A percentile compares a stretch with the other conserved stretches of the same genome.
Conservation (phyloP, 148 eudicot species). For the Silene conica region DNA sequence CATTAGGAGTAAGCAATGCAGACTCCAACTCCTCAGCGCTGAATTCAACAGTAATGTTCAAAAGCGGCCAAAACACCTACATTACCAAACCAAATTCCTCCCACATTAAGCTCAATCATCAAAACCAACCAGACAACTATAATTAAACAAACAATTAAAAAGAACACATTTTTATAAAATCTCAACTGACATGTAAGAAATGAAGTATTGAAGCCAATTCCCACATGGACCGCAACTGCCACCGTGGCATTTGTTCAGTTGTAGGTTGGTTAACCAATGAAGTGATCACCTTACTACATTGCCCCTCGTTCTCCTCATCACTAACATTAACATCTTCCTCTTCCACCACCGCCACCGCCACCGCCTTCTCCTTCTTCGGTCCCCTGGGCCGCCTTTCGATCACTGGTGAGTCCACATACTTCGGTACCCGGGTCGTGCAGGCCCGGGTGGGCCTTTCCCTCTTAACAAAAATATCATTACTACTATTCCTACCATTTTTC, state of each 20-base stretch:
- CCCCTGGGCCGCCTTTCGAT: slow-evolving; percentile 41
- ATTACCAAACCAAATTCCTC: slow-evolving; percentile 12
- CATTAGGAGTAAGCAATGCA: slow-evolving; percentile 75
- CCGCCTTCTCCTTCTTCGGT: slow-evolving; percentile 40
- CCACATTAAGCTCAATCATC: slow-evolving; percentile 23
- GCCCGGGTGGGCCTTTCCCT: slow-evolving; percentile 87
- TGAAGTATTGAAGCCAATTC: slow-evolving; percentile 84
- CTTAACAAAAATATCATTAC: slow-evolving; percentile 34
- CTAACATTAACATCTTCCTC: slow-evolving; percentile 32
- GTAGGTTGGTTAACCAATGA: slow-evolving; percentile 57
- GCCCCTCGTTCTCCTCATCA: slow-evolving; percentile 39
- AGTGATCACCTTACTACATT: slow-evolving; percentile 62
- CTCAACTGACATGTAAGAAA: slow-evolving; percentile 69
- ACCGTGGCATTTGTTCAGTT: slow-evolving; percentile 60
- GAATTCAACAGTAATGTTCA: slow-evolving; percentile 78
- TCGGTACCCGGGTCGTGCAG: slow-evolving; percentile 59
- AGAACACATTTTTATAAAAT: slow-evolving; percentile 6
- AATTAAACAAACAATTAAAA: background rate
- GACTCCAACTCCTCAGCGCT: slow-evolving; percentile 95
- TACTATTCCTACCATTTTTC: slow-evolving; percentile 16
- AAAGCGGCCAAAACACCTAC: slow-evolving; percentile 77
- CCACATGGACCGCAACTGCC: slow-evolving; percentile 90
- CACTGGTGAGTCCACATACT: slow-evolving; percentile 66
- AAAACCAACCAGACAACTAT: background rate
- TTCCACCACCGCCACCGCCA: slow-evolving; percentile 25